These are phyloP conservation scores for Schwanniomyces yamadae DNA, from an alignment of 805 yeast genomes.

Conservation along the genomic window DNA sequence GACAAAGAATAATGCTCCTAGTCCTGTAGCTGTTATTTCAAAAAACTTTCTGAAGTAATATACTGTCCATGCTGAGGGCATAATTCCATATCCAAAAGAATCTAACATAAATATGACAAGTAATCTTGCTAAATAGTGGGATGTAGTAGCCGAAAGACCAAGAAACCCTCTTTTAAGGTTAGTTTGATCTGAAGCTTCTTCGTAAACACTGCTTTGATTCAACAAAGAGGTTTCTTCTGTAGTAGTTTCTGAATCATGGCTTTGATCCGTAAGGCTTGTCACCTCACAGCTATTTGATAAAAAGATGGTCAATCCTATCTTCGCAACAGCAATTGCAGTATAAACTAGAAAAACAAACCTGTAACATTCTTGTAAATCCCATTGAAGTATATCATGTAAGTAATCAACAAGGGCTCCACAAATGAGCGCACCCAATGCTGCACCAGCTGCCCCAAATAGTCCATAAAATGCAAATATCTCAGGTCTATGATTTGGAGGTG, in stretches of 20 bases:
- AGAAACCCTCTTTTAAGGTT: conserved; percentile 16
- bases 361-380: conserved; percentile 46
- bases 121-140: conserved; percentile 44
- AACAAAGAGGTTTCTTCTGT: conserved; percentile 7
- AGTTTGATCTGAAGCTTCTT: conserved; percentile 5
- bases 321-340: conserved; percentile 51
- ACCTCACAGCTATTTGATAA: conserved; percentile 57
- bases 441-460: conserved; percentile 65
- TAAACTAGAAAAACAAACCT: conserved; percentile 57
- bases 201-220: conserved; percentile 7
- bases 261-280: conserved; percentile 10
- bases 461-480: conserved; percentile 76
- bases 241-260: conserved; percentile 3
- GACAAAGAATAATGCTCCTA: conserved; percentile 68
- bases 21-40: conserved; percentile 48
- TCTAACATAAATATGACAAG: conserved; percentile 73
- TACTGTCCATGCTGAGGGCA: conserved; percentile 86
- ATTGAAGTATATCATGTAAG: conserved; percentile 29
- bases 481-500: conserved; percentile 62
- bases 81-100: conserved; percentile 84
- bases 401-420: conserved; percentile 61
- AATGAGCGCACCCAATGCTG: conserved; percentile 66
- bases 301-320: conserved; percentile 49
- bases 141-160: conserved; percentile 40
- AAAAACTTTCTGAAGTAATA: conserved; percentile 70